Percentiles rank a stretch among this genome's conserved stretches.
Conservation (phyloP, 768 basidiomycete species). For the Rhodotorula babjevae region DNA sequence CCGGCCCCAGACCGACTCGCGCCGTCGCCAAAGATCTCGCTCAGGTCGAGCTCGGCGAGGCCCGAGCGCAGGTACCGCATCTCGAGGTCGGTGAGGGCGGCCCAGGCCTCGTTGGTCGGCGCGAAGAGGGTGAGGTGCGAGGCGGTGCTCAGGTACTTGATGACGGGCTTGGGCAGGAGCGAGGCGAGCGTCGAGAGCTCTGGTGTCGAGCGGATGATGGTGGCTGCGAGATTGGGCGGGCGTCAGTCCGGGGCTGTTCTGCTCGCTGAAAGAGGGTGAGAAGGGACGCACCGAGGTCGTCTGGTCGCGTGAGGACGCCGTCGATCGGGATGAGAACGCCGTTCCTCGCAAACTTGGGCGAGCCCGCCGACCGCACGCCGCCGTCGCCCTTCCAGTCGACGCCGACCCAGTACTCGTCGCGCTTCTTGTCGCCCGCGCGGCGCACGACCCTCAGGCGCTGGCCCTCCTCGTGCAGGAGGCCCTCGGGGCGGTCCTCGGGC, state of each 20-base stretch:
- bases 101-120: conserved; percentile 79
- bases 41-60: conserved; percentile 74
- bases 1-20: conserved; percentile 51
- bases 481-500: conserved; percentile 56
- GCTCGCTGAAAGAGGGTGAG: not conserved
- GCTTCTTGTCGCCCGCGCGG: conserved; percentile 9
- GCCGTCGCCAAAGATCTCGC: conserved; percentile 72
- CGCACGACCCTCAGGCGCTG: conserved; percentile 69
- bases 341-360: conserved; percentile 60
- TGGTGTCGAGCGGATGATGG: conserved; percentile 58
- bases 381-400: conserved; percentile 74
- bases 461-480: conserved; percentile 71
- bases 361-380: conserved; percentile 64
- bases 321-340: conserved; percentile 72
- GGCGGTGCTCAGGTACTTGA: conserved; percentile 52
- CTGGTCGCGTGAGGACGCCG: conserved; percentile 68
- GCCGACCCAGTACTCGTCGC: conserved; percentile 55
- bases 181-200: conserved; percentile 68
- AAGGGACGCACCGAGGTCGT: conserved; percentile 60
- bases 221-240: conserved; percentile 50
- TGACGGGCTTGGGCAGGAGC: conserved; percentile 59
- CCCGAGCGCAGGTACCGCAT: conserved; percentile 74
- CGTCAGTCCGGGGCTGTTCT: not conserved
- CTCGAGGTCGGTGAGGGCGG: conserved; percentile 68
- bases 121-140: conserved; percentile 82